A percentile compares a stretch with the other conserved stretches of the same genome.
phyloP scores from a whole-genome alignment of 169 alveolate species.

The Plasmodium ovale region DNA sequence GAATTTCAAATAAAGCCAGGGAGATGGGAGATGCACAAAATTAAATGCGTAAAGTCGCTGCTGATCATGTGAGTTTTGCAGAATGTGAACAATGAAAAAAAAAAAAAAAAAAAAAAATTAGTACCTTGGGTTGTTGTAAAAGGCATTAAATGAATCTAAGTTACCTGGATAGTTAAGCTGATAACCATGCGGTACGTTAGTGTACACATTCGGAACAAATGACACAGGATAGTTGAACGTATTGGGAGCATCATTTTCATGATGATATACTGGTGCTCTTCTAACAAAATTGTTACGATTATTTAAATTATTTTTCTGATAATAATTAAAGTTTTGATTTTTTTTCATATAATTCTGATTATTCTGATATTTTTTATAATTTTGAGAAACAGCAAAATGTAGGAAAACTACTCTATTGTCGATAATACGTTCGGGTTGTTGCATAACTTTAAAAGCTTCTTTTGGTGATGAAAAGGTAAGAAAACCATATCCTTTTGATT shows the following conservation, averaged over 20 bases:
- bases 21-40: neutral
- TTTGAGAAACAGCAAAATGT: constrained; percentile 80
- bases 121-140: constrained; percentile 58
- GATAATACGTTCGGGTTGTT: constrained; percentile 82
- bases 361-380: constrained; percentile 66
- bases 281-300: constrained; percentile 40
- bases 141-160: constrained; percentile 63
- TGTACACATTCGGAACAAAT: constrained; percentile 64
- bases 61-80: neutral
- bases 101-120: constrained; percentile 20
- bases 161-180: constrained; percentile 59
- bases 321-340: constrained; percentile 43
- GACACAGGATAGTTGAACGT: constrained; percentile 69
- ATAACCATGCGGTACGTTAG: constrained; percentile 72
- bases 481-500: constrained; percentile 84
- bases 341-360: constrained; percentile 54
- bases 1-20: neutral
- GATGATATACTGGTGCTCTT: constrained; percentile 68
- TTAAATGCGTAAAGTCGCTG: neutral
- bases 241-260: constrained; percentile 55
- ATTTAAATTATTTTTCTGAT: constrained; percentile 47
- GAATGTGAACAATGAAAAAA: neutral
- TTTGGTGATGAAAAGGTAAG: constrained; percentile 77
- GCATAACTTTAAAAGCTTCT: constrained; percentile 84
- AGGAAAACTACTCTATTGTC: constrained; percentile 84